Base-by-base conservation (phyloP, 495 filamentous ascomycete species). In the Thozetella sp. region DNA sequence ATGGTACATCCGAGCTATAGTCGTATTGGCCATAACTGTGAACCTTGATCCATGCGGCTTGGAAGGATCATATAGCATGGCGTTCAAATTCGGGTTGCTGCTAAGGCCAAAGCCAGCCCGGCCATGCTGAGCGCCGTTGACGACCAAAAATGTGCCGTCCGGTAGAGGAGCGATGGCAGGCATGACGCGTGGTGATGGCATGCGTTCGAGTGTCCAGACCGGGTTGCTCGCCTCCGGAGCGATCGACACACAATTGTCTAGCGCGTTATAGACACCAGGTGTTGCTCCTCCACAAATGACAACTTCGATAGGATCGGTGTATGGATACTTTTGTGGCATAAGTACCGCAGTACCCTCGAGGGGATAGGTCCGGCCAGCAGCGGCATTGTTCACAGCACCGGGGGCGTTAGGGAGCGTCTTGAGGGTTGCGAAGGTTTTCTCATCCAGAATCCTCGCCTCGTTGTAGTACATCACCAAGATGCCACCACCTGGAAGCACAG, bases 401-500 rank as follows among this genome's bases (percentile, higher is more conserved):
- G 86, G 86, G 48, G 84, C 78, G 65, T 85, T 85, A 26, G 86
- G 85, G 10, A 89, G 73, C 2, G 65, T 72, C 69, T 79, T 82
- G 59, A 72, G 72, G 17, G 82, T 86, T 24, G 68, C 71, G 53
- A 89, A 84, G 34, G 82, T 86, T 34, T 58, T 68, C 56, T 82
- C 82, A 61, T 88, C 78, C 22, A 88, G 69, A 55, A 89, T 86
- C 4, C 82, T 67, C 25, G 85, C 86, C 69, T 89, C 84, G 69
- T 89, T 88, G 75, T 83, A 88, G 71, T 88, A 88, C 24, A 74
- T 79, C 17, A 87, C 82, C 51, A 89, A 85, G 67, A 89, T 84
- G 55, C 83, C 84, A 20, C 83, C 83, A 2, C 74, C 73, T 22
- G 86, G 86, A 20, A 89, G 67, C 30, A 88, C 78, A 51, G 70